Base-by-base conservation (phyloP, 495 filamentous ascomycete species). In the Podospora appendiculata region DNA sequence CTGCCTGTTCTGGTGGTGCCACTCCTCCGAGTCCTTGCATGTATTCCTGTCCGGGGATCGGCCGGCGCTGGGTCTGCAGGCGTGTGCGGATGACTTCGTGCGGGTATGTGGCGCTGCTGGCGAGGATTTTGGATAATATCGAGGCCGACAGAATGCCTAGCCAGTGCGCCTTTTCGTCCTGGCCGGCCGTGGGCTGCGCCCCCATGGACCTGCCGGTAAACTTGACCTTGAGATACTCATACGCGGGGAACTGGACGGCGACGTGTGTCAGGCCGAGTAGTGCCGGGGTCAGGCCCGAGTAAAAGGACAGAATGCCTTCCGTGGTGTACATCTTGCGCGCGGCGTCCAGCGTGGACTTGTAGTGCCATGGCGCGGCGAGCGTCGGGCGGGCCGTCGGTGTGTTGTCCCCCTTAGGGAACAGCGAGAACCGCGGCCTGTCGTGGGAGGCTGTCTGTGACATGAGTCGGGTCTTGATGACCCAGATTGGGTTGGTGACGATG, bases 401-500 rank as follows among this genome's bases (percentile, higher is more conserved):
- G 48, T 70, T 77, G 53, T 60, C 55, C 41, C 67, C 62, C 38
- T 69, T 69, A 38, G 74, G 71, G 46, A 70, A 71, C 32, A 70
- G 54, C 9, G 71, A 72, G 54, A 68, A 58, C 41, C 67, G 59
- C 10, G 68, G 63, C 49, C 68, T 65, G 54, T 56, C 52, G 43
- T 60, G 62, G 45, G 60, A 55, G 11, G 58, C 60, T 6, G 82
- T 78, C 61, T 97, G 92, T 4, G 94, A 93, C 92, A 96, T 96
- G 39, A 99, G 78, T 54, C 93, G 80, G 34, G 93, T 99, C 66
- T 99, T 99, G 70, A 99, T 95, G 32, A 99, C 94, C 93, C 93
- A 99, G 52, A 99, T 99, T 0, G 93, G 93, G 68, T 99, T 99
- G n/a, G 93, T 99, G 50, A 80, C 87, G 55, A 97, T 80, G 4